Evolutionary conservation across 345 rosid species (phyloP), one percentile per base, ranked within the genome.

Genomic region (Lepidium sativum): DNA sequence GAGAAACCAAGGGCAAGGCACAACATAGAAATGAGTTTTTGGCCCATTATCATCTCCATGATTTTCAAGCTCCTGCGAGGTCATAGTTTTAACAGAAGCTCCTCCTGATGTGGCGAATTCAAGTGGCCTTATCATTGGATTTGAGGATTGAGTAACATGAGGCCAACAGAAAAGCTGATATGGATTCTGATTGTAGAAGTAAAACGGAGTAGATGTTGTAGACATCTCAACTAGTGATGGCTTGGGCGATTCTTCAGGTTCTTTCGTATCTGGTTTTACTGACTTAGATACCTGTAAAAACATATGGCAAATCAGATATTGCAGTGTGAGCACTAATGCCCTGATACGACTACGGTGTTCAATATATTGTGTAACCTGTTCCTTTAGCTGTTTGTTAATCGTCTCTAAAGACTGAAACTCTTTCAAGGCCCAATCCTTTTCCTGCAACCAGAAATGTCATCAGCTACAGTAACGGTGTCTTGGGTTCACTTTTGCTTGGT

Each of bases 1-100:
- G 51, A 83, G 78, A 60, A 84, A 77, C 92, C 89, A 85, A 23
- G 98, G 95, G 60, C 81, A 84, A 6, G 96, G 81, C 43, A 84
- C 47, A 10, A 89, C 34, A 45, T 79, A 92, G 10, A 84, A 47
- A 10, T 89, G 91, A 54, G 84, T 45, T 38, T 75, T 77, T 27
- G 72, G 65, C 23, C 76, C 79, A 62, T 77, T 60, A 13, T 51
- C 53, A 41, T 77, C 82, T 27, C 15, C 18, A 2, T 68, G 43
- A 60, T 55, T 75, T 56, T 75, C 84, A 21, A 75, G 67, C 45
- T 70, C 76, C 41, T 78, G 83, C 40, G 63, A 50, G 27, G 77
- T 60, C 60, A 70, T 62, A 41, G 70, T 69, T 55, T 77, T 79
- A 38, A 57, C 58, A 72, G 75, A 32, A 74, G 60, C 55, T 34